Evolutionary conservation across 140 eudicot species (phyloP), one percentile per base, ranked within the genome.

Genomic region (Cichorium intybus): DNA sequence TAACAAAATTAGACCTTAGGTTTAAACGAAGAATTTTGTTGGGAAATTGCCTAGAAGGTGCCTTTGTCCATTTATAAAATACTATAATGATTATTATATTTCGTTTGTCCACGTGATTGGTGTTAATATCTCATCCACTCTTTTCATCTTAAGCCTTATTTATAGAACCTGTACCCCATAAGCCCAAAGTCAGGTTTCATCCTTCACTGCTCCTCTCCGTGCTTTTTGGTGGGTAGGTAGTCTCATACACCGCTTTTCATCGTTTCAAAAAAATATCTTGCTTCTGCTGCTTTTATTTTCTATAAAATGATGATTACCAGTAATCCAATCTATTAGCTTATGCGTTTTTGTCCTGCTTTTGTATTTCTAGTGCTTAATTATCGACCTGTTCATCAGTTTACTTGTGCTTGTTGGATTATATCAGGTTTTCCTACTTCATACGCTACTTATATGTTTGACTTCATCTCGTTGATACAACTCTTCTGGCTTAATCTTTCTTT

Each of bases 401-500:
- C 22, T 17, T 26, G 39, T 24, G 14, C 48, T 62, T 23, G 49
- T 43, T 62, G 46, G 33, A 11, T 29, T 26, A 48, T 28, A 16
- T 64, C n/a, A 47, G 57, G 2, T 28, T 29, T 27, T 1, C 55
- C 43, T 14, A 23, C 68, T 24, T 62, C 56, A 62, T 45, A 24
- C 26, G 56, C 70, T 46, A n/a, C 57, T 27, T 47, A 28, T 49
- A 45, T 63, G 34, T 29, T 64, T 29, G 57, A 63, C 46, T 45
- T 63, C 10, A 24, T n/a, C 56, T 16, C 16, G 17, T 27, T 16
- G 56, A 24, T 47, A 5, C 17, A 57, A 10, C 8, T 17, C 28
- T 56, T 23, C 16, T 47, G 20, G 69, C 26, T 63, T 47, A 47
- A 63, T 63, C 69, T 56, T 6, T 56, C 6, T n/a, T 56, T 56